Base-by-base conservation (phyloP, 768 basidiomycete genomes). In the Mycena albidolilacea region DNA sequence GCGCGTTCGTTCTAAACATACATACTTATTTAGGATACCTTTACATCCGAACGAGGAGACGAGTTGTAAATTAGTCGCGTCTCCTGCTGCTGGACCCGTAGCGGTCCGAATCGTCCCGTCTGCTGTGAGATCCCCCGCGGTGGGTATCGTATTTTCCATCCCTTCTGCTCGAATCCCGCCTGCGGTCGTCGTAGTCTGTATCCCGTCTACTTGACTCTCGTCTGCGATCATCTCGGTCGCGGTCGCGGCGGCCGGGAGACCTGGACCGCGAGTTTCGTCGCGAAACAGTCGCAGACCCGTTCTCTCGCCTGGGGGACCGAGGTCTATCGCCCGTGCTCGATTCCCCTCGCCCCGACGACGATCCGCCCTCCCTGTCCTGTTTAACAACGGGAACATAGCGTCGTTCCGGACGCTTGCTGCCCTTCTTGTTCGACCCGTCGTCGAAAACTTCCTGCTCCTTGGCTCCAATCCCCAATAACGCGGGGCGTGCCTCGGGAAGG, bases 391-490 rank as follows among this genome's bases (percentile, higher is more conserved):
- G 97, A 37, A 97, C 84, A 79, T 98, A 99, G 76, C 91, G 89
- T 83, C 90, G 91, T 67, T 95, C 94, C 4, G 89, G 88, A 41
- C 87, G 84, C 77, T 82, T 87, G 75, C 82, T 82, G 70, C 82
- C 82, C 78, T 85, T 88, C 83, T 86, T 90, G 80, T 80, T 85
- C 77, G 84, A 90, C 21, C 93, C 93, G 72, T 94, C 91, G 69
- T 95, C 93, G 6, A 89, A 87, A 0, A 89, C 86, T 77, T 93
- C 91, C 75, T 88, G 87, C 77, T 97, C 94, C 79, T 98, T 99
- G 3, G 98, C 98, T 2, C 98, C 97, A 38, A 99, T 93, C 0
- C 97, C 98, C 11, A 99, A 84, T 14, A 99, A 82, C 0, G 96
- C 92, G 0, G 97, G 97, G 17, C 98, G 88, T 2, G 94, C 85